Evolutionary conservation across 805 yeast genomes (phyloP).

Genomic region (Wickerhamiella brachini): DNA sequence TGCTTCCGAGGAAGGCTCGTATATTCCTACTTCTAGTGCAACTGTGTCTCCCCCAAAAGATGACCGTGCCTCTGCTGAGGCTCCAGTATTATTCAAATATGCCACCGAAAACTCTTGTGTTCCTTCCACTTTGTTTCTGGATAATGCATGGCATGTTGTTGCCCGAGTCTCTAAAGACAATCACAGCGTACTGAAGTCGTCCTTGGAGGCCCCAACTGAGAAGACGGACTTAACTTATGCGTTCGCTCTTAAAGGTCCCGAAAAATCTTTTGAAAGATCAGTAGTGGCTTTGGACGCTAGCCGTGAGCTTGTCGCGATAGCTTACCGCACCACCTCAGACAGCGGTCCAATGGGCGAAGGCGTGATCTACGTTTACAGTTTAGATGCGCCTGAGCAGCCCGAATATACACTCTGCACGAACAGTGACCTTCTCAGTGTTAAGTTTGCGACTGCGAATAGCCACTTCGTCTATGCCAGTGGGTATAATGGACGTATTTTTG

Average conservation of each 20-base stretch:
- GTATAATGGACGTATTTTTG: constrained; percentile 34
- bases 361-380: constrained; percentile 26
- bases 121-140: constrained; percentile 11
- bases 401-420: constrained; percentile 32
- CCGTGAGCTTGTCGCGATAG: constrained; percentile 19
- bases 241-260: not conserved
- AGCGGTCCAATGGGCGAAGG: not conserved
- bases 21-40: too few species aligned
- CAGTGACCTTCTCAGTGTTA: constrained; percentile 29
- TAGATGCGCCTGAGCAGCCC: constrained; percentile 19
- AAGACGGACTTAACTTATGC: not conserved
- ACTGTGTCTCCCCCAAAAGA: too few species aligned
- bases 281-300: constrained; percentile 15
- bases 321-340: not conserved
- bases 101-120: not conserved
- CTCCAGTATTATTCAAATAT: too few species aligned
- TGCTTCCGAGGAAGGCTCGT: too few species aligned
- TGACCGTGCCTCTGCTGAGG: too few species aligned
- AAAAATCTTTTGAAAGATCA: not conserved
- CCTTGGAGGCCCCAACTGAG: not conserved
- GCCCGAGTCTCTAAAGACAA: constrained; percentile 20
- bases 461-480: constrained; percentile 35
- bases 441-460: constrained; percentile 29
- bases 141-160: constrained; percentile 19
- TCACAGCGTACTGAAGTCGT: not conserved